Base-by-base conservation (phyloP, 768 basidiomycete species). In the Hirschioporus abietinus region DNA sequence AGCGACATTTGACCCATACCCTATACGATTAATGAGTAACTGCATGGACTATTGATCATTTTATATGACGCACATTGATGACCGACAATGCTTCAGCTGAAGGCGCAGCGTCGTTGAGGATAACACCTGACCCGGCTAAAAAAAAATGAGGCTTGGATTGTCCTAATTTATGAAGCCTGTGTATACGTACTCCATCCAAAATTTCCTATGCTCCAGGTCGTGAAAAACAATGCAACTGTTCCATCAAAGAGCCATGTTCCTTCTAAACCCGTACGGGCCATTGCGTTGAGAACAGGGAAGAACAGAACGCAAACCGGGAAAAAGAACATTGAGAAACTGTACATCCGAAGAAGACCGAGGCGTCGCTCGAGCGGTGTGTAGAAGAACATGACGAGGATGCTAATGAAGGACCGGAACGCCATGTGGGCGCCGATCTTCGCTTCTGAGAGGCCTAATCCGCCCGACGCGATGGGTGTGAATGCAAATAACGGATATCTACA, bases 1-100 rank as follows among this genome's bases (percentile, higher is more conserved):
- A 63, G 67, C n/a, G 68, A 42, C 68, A 71, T 69, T 63, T 71
- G 70, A 35, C 65, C 69, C 65, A 63, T 63, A 58, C 60, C 24
- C 23, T 61, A 61, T 12, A 61, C 23, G 25, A 6, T 3, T 25
- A 15, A 61, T 36, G 60, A 63, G 23, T 23, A 20, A 30, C 8
- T 17, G 1, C 59, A 35, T 25, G n/a, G 42, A n/a, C 60, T 15
- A 27, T 18, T 12, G 34, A 35, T 25, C 20, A 10, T n/a, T n/a
- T 34, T 3, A 24, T 12, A 26, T 12, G 42, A 52, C 35, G 58
- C 65, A 68, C 69, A 62, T 70, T 70, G 57, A 70, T 26, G 10
- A 64, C 65, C 9, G 69, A 60, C 20, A 70, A 65, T 27, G 69
- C 69, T 18, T 58, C 65, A 7, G 67, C 64, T 23, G 66, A 70